Base-by-base conservation (phyloP, 805 yeast species). In the Candida awuae region DNA sequence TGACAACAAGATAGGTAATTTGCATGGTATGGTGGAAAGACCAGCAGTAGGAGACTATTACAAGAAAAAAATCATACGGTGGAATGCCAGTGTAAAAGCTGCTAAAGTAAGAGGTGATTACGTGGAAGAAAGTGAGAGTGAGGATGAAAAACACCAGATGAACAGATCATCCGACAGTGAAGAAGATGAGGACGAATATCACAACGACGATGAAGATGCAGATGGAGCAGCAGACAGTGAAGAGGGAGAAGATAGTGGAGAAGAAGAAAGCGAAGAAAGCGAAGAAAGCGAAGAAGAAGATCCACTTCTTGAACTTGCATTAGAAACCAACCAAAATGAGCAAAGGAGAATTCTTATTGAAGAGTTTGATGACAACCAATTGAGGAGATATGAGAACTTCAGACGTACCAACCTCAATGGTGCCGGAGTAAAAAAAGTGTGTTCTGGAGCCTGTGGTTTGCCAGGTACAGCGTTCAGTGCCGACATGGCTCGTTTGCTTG, bases 321-420 rank as follows among this genome's bases (percentile, higher is more conserved):
- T 75, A 38, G n/a, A n/a, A n/a, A n/a, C n/a, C n/a, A n/a, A n/a
- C n/a, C n/a, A n/a, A n/a, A 80, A 77, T 45, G 84, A 81, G 30
- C 66, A 71, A 41, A 69, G 75, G 39, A 66, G 77, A 39, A 52
- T 86, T 20, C 65, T 88, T 46, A 71, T 87, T 42, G 75, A 84
- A 16, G 75, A 78, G 46, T 74, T 90, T 56, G 81, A 82, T 47
- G 74, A 73, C n/a, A 84, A 78, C 21, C 97, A 90, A 55, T 79
- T 84, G 78, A 78, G 80, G 41, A 62, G 95, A 37, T 90, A 86
- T 58, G 96, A 87, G 56, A 83, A 82, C 17, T 87, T 78, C 59
- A 71, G 95, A 47, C 68, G 97, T 49, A 80, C 94, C 29, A 76
- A 81, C 30, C 57, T 82, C 39, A 79, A 77, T 49, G 77, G 81